phyloP scores from a whole-genome alignment of 352 stramenopile species.

The Phytopythium oedochilum region DNA sequence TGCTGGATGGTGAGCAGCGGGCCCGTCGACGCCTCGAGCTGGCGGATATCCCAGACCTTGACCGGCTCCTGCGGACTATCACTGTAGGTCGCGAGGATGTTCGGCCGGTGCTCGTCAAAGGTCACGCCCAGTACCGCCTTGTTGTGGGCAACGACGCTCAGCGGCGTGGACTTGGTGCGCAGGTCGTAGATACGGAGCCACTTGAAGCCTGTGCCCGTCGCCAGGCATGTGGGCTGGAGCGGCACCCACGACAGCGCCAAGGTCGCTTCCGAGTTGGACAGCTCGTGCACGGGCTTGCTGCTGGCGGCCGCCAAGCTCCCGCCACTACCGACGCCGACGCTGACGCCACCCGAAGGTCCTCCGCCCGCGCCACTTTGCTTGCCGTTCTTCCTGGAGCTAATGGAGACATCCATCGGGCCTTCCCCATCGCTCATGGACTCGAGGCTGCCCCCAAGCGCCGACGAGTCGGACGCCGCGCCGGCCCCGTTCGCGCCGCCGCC shows the following conservation, averaged over 20 bases:
- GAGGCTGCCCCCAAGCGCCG: conserved; percentile 7
- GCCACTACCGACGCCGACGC: conserved; percentile 15
- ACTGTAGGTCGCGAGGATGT: conserved; percentile 82
- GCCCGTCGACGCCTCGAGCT: conserved; percentile 57
- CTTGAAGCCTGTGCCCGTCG: conserved; percentile 84
- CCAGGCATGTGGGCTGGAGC: conserved; percentile 72
- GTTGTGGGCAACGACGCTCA: conserved; percentile 82
- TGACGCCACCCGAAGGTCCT: conserved; percentile 5
- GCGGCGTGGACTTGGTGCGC: conserved; percentile 48
- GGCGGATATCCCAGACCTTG: conserved; percentile 86
- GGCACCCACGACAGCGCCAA: conserved; percentile 82
- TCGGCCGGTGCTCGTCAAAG: conserved; percentile 76
- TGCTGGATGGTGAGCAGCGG: conserved; percentile 71
- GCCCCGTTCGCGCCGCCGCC: background rate
- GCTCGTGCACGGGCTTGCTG: conserved; percentile 67
- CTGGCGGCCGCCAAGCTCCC: conserved; percentile 23
- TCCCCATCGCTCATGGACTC: conserved; percentile 25
- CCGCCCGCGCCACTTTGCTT: background rate
- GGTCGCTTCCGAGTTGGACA: conserved; percentile 82
- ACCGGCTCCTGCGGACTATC: conserved; percentile 77
- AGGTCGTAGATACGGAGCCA: conserved; percentile 86
- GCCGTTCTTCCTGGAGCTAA: conserved; percentile 14
- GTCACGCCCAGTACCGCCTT: conserved; percentile 80
- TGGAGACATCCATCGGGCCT: conserved; percentile 14
- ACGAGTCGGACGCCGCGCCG: background rate